A percentile compares a stretch with the other conserved stretches of the same genome.
Evolutionary conservation across 1,284 basidiomycete genomes (phyloP).

Genomic region (Moesziomyces parantarcticus): DNA sequence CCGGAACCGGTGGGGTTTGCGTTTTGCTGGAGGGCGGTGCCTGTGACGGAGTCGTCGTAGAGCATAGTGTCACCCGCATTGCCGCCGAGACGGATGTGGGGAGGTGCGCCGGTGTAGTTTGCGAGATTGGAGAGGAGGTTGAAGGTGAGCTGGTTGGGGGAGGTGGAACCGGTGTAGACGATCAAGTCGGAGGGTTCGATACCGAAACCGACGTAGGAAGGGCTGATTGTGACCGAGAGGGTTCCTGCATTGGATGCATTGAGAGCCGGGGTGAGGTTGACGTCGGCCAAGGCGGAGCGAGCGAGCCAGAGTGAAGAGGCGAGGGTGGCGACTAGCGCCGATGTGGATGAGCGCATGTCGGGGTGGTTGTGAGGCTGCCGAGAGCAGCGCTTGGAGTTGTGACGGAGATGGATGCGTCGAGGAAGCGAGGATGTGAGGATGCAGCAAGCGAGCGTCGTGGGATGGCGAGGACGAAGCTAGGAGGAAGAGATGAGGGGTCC

Average conservation of each 20-base stretch:
- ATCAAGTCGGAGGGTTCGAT: conserved; percentile 57
- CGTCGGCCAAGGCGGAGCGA: conserved; percentile 8
- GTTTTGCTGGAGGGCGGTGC: conserved; percentile 27
- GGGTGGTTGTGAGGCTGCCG: neutral
- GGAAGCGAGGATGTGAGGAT: neutral
- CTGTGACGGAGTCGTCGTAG: conserved; percentile 26
- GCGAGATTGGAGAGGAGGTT: conserved; percentile 53
- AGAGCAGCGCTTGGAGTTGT: neutral
- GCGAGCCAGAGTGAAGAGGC: conserved; percentile 28
- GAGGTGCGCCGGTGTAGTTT: conserved; percentile 53
- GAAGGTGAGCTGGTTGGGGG: conserved; percentile 48
- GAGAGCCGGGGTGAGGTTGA: conserved; percentile 30
- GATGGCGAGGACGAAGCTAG: too few relatives aligned
- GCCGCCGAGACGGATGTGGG: conserved; percentile 54
- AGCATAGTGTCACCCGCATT: conserved; percentile 55
- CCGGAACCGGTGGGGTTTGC: conserved; percentile 31
- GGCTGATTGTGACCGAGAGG: conserved; percentile 47
- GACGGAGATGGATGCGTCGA: neutral
- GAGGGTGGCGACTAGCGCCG: conserved; percentile 35
- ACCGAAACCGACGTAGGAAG: conserved; percentile 55
- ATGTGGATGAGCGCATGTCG: conserved; percentile 24
- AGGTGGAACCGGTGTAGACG: conserved; percentile 44
- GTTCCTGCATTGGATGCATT: conserved; percentile 22
- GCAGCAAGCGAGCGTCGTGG: neutral
- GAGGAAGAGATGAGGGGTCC: too few relatives aligned